Conservation (phyloP, 495 filamentous ascomycete species). For the Xylaria scruposa region DNA sequence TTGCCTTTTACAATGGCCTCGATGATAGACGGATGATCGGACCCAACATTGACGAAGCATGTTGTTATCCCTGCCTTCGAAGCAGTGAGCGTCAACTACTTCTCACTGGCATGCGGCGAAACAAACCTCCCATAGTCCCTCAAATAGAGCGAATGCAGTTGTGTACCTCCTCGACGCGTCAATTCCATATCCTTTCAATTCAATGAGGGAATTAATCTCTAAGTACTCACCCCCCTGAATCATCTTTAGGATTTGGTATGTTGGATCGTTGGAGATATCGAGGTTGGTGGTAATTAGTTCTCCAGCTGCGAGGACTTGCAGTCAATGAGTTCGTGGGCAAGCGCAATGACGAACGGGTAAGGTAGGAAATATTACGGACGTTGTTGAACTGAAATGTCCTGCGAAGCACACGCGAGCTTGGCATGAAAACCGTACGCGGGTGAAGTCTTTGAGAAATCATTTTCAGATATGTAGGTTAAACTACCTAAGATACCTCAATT, state of each 20-base stretch:
- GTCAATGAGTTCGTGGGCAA: background rate
- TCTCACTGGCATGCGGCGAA: background rate
- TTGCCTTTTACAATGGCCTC: conserved; percentile 80
- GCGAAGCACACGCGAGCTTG: background rate
- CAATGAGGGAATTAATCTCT: background rate
- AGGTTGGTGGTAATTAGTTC: background rate
- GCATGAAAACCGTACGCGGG: background rate
- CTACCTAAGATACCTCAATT: background rate
- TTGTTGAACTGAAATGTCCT: background rate
- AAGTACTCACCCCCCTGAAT: background rate
- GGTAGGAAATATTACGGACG: background rate
- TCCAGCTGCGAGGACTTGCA: background rate
- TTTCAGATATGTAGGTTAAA: background rate
- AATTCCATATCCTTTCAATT: background rate
- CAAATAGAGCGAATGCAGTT: conserved; percentile 78
- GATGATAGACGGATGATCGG: conserved; percentile 77
- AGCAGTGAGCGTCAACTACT: conserved; percentile 12
- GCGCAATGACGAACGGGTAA: background rate
- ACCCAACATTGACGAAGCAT: conserved; percentile 80
- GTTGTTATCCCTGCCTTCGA: conserved; percentile 68
- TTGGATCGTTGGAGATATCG: conserved; percentile 47
- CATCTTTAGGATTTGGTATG: background rate
- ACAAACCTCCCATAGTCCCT: conserved; percentile 70
- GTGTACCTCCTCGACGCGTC: conserved; percentile 58
- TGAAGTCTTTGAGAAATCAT: background rate